Evolutionary conservation across 2,329 filamentous ascomycete species (phyloP).

Genomic region (Claviceps quebecensis): DNA sequence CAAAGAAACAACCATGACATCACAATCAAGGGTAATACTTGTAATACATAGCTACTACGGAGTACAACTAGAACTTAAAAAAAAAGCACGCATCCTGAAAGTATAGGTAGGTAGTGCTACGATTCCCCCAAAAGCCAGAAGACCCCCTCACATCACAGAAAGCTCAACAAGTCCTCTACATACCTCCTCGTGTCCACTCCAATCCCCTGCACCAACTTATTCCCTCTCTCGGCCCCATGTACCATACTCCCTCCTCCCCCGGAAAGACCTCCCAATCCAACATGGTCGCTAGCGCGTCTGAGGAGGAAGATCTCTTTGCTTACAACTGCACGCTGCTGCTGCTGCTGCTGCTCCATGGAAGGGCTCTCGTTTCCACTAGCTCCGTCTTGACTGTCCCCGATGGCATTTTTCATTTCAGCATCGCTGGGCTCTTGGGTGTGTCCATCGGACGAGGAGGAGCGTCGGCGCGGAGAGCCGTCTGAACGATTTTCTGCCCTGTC

Average conservation of each 20-base stretch:
- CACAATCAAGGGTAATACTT: no score
- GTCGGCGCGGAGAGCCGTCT: no score
- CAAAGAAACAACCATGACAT: no score
- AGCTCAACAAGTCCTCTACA: slow-evolving; percentile 55
- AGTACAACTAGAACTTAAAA: no score
- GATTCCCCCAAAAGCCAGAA: no score
- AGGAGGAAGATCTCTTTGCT: slow-evolving; percentile 49
- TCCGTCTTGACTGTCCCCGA: slow-evolving; percentile 4
- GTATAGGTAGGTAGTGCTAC: no score
- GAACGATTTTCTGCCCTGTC: slow-evolving; percentile 16
- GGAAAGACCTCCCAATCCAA: slow-evolving; percentile 22
- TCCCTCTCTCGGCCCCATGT: slow-evolving; percentile 40
- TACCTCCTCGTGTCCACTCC: slow-evolving; percentile 65
- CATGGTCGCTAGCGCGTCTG: slow-evolving; percentile 44
- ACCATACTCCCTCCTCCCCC: slow-evolving; percentile 23
- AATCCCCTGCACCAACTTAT: slow-evolving; percentile 54
- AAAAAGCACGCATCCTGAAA: no score
- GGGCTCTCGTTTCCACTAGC: not conserved
- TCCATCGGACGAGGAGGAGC: not conserved
- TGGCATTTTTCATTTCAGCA: not conserved
- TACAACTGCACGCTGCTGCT: slow-evolving; percentile 7
- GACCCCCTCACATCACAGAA: slow-evolving; percentile 21
- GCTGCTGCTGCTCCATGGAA: not conserved
- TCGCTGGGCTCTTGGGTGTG: slow-evolving; percentile 5
- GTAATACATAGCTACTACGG: no score